phyloP scores from a whole-genome alignment of 331 rosid genomes.

The Quercus lobata region DNA sequence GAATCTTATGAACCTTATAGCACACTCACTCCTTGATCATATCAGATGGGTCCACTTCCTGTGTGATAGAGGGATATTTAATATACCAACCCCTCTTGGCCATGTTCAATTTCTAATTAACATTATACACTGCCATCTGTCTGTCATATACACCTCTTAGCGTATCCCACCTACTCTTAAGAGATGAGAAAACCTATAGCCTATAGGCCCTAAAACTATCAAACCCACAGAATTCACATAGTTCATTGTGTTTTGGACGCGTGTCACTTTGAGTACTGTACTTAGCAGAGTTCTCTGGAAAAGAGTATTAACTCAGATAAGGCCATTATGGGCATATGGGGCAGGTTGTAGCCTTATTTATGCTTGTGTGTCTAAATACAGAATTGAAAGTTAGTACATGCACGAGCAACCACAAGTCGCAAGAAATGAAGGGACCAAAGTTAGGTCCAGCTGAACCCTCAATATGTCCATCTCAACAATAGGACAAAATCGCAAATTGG shows the following conservation, averaged over 20 bases:
- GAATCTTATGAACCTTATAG: too few relatives aligned
- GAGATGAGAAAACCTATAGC: too few relatives aligned
- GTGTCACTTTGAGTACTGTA: constrained; percentile 3
- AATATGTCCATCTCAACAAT: background rate
- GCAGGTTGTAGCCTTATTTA: background rate
- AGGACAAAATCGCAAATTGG: too few relatives aligned
- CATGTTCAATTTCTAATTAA: too few relatives aligned
- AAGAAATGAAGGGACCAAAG: background rate
- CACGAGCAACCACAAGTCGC: background rate
- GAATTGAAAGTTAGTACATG: background rate
- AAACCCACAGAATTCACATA: constrained; percentile 12
- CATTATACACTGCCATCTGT: background rate
- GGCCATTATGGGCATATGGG: background rate
- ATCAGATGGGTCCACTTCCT: too few relatives aligned
- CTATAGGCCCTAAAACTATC: background rate
- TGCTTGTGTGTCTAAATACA: background rate
- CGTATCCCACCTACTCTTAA: constrained; percentile 7
- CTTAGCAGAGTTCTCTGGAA: background rate
- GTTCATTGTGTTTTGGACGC: background rate
- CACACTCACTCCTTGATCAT: too few relatives aligned
- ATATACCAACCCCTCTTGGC: too few relatives aligned
- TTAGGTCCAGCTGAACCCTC: background rate
- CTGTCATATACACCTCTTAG: background rate
- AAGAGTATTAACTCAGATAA: background rate
- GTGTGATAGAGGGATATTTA: too few relatives aligned